Conservation (phyloP, 495 filamentous ascomycete species). For the Tuber umbilicatum region DNA sequence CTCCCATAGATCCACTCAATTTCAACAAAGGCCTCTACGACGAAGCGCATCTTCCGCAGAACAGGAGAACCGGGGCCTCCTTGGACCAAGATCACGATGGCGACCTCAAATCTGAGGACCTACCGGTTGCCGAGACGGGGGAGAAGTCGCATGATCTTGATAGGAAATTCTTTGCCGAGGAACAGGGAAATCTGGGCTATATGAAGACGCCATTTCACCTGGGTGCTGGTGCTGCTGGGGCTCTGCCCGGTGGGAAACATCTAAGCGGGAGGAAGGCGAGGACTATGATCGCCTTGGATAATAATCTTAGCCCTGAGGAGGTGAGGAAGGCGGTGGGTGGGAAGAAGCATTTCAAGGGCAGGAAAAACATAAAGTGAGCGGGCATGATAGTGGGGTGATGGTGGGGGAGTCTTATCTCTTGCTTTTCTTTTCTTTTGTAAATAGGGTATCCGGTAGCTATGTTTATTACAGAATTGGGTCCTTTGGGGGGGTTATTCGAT, state of each 20-base stretch:
- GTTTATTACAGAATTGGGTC: not conserved
- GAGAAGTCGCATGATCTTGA: constrained; percentile 70
- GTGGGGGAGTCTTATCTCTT: too few species aligned
- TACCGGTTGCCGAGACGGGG: constrained; percentile 48
- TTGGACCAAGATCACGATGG: constrained; percentile 46
- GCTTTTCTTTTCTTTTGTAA: not conserved
- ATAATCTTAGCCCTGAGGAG: constrained; percentile 75
- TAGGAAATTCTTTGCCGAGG: constrained; percentile 73
- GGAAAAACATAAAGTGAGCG: constrained; percentile 45
- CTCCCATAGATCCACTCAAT: constrained; percentile 57
- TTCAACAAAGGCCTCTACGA: constrained; percentile 93
- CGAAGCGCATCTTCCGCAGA: constrained; percentile 64
- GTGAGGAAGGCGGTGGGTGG: constrained; percentile 55
- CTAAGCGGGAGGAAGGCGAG: constrained; percentile 78
- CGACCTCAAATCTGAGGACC: constrained; percentile 45
- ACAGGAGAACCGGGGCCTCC: constrained; percentile 51
- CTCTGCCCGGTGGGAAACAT: constrained; percentile 53
- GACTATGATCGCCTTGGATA: constrained; percentile 76
- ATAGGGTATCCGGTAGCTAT: not conserved
- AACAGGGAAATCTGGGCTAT: constrained; percentile 55
- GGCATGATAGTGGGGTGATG: not conserved
- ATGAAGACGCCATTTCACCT: constrained; percentile 77
- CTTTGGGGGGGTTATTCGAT: not conserved
- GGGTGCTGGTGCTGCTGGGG: constrained; percentile 76
- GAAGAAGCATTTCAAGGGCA: constrained; percentile 95